Conservation (phyloP, 768 basidiomycete genomes). For the Naganishia onofrii region DNA sequence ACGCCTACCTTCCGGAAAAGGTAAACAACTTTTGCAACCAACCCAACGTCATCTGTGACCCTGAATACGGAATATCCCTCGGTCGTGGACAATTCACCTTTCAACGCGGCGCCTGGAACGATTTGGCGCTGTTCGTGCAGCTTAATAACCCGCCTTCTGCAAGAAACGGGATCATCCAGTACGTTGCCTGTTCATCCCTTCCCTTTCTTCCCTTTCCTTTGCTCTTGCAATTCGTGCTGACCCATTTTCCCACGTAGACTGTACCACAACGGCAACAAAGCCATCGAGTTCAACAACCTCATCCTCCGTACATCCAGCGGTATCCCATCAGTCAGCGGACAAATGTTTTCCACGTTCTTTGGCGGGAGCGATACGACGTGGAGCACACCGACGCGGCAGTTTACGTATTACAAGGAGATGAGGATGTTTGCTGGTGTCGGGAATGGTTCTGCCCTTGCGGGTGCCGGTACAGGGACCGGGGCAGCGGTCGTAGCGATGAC, state of each 20-base stretch:
- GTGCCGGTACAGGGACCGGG: neutral
- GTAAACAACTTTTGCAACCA: slow-evolving; percentile 59
- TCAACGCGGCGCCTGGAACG: slow-evolving; percentile 59
- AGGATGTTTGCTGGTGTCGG: slow-evolving; percentile 4
- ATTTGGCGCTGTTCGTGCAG: slow-evolving; percentile 70
- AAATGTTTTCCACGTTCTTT: slow-evolving; percentile 84
- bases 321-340: slow-evolving; percentile 61
- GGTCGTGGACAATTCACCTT: slow-evolving; percentile 48
- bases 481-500: neutral
- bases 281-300: slow-evolving; percentile 62
- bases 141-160: slow-evolving; percentile 66
- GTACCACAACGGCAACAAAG: slow-evolving; percentile 64
- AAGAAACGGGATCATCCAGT: slow-evolving; percentile 73
- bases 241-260: slow-evolving; percentile 12
- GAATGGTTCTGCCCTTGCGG: neutral
- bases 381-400: slow-evolving; percentile 66
- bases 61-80: slow-evolving; percentile 46
- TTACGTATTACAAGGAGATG: slow-evolving; percentile 76
- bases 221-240: neutral
- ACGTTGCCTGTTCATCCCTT: slow-evolving; percentile 46
- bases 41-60: slow-evolving; percentile 57
- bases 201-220: slow-evolving; percentile 40
- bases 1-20: slow-evolving; percentile 67
- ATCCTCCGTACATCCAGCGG: slow-evolving; percentile 62
- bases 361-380: slow-evolving; percentile 70